Base-by-base conservation (phyloP, 306 rosid species). In the Ammopiptanthus mongolicus region DNA sequence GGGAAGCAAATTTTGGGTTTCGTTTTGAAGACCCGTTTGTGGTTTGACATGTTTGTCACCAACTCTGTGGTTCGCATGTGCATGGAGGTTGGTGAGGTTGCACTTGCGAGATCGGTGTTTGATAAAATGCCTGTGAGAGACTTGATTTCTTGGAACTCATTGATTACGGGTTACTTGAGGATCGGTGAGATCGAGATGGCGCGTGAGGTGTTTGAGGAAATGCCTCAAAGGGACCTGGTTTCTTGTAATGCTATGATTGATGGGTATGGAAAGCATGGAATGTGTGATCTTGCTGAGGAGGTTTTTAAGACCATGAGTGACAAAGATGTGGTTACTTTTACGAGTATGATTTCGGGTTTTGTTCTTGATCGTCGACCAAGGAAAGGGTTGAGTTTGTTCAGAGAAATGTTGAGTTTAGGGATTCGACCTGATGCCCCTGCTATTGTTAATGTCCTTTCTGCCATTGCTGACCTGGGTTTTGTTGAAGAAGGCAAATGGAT, bases 401-500 rank as follows among this genome's bases (percentile, higher is more conserved):
- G 83, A 70, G 86, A 89, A 64, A 81, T 85, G 87, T 56, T 87
- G 68, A 55, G 82, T 63, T 25, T 48, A 6, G 86, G 87, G 18
- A 48, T 87, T 78, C 60, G 13, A 41, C 79, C 83, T 0, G 91
- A 85, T 87, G 88, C 69, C 34, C 85, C 88, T 57, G 74, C 89
- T 71, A 46, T 89, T 57, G 81, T 87, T 72, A 66, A 79, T 53
- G 86, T 81, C 51, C 87, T 89, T 52, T 81, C 88, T 23, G 93
- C 94, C 78, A 81, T 85, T 74, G 83, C 87, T 10, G 84, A 81
- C 33, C 56, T 87, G 82, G 90, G 91, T 66, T 87, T 87, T 61
- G 82, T 69, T 8, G 87, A 89, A 77, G 90, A 89, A 65, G 90
- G 90, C 0, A 87, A 86, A 72, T 85, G 88, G 87, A 25, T 82